Base-by-base conservation (phyloP, 352 stramenopile genomes). In the Halophytophthora batemanensis region DNA sequence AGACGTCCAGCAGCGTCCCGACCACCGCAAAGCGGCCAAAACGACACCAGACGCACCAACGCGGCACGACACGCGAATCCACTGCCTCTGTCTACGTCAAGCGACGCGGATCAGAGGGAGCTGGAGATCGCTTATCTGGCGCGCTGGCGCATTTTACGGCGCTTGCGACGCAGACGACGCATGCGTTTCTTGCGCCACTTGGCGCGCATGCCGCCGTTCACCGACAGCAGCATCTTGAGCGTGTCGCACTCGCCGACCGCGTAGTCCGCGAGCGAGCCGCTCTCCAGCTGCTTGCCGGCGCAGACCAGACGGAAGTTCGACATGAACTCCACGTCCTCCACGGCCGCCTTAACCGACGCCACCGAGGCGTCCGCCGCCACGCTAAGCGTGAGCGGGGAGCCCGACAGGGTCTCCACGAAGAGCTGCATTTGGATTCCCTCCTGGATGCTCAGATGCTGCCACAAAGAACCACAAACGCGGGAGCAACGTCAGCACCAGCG, bases 151-250 rank as follows among this genome's bases (percentile, higher is more conserved):
- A 99, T 99, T 95, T 99, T 99, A 75, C 96, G 75, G 74, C 96
- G 91, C 90, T 99, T 99, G 74, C 96, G 90, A 69, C 96, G 91
- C 61, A 99, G 87, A 69, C 96, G 95, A 59, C 96, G 90, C 94
- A 98, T 98, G 60, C 95, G 93, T 95, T 99, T 99, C 90, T 99
- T 99, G 61, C 87, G 85, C 95, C 95, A 98, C 92, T 98, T 98
- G 69, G 76, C 80, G 74, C 93, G 92, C 93, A 98, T 98, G 64
- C 93, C 95, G 64, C 86, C 93, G 56, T 89, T 82, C 52, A 98
- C 79, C 50, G 87, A 83, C 60, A 98, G 79, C 44, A 96, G 66
- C 71, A 98, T 92, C 66, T 95, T 82, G 52, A 98, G 76, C 57
- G 83, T 93, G 64, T 96, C 91, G 34, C 95, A 94, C 46, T 98